Conservation (phyloP, 1,284 basidiomycete species). For the Pascua guehoae region DNA sequence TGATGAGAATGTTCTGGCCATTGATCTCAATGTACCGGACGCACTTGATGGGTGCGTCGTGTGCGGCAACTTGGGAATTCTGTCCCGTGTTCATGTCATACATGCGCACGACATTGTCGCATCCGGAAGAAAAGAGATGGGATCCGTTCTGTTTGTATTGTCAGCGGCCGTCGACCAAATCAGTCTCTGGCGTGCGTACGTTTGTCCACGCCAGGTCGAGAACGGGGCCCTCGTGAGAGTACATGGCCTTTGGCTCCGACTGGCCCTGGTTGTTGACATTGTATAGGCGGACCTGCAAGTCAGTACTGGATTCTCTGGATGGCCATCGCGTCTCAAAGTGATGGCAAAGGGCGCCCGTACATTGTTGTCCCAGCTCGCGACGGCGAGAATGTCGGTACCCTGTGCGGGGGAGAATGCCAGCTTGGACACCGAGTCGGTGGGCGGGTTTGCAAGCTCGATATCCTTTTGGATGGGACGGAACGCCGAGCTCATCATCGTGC, state of each 20-base stretch:
- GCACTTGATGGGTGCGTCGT: constrained; percentile 75
- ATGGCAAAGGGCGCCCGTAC: constrained; percentile 48
- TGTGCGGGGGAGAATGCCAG: constrained; percentile 62
- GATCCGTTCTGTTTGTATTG: constrained; percentile 62
- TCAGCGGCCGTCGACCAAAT: neutral
- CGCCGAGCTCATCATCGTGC: constrained; percentile 15
- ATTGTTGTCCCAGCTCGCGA: constrained; percentile 74
- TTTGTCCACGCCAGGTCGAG: constrained; percentile 79
- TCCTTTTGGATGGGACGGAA: constrained; percentile 54
- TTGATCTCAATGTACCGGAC: constrained; percentile 68
- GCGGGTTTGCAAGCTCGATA: constrained; percentile 68
- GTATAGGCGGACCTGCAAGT: constrained; percentile 55
- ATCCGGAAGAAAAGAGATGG: constrained; percentile 78
- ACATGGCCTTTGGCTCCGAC: constrained; percentile 73
- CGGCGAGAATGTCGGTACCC: constrained; percentile 61
- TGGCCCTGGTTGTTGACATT: constrained; percentile 55
- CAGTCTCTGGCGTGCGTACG: constrained; percentile 28
- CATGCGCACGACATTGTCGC: constrained; percentile 77
- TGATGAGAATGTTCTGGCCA: constrained; percentile 60
- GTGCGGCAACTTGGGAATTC: constrained; percentile 69
- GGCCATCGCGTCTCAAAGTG: neutral
- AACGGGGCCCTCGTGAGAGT: constrained; percentile 76
- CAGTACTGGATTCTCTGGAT: neutral
- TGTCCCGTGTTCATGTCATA: constrained; percentile 73
- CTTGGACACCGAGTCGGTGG: constrained; percentile 68